A percentile compares a stretch with the other conserved stretches of the same genome.
Evolutionary conservation across 306 rosid genomes (phyloP).

Genomic region (Hippophae gyantsensis): DNA sequence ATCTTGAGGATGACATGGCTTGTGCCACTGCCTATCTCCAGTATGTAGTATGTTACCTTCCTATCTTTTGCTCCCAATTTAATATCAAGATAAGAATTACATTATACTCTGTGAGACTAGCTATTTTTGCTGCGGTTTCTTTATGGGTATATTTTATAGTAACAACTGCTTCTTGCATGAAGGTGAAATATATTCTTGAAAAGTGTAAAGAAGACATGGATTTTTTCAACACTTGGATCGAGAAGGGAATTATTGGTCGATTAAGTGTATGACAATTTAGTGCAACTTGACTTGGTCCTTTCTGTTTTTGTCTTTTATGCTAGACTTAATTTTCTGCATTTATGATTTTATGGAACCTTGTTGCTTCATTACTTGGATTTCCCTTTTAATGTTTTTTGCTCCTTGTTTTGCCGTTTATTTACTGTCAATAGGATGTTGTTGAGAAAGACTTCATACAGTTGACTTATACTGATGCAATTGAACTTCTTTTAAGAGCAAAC

Average conservation of each 20-base stretch:
- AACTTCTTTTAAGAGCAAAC: conserved; percentile 64
- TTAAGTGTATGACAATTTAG: conserved; percentile 71
- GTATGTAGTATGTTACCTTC: conserved; percentile 77
- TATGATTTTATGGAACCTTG: background rate
- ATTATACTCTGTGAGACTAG: too few relatives aligned
- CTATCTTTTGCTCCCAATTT: conserved; percentile 12
- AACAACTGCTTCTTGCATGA: conserved; percentile 13
- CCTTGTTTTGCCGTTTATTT: conserved; percentile 14
- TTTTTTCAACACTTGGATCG: conserved; percentile 87
- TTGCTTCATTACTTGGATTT: background rate
- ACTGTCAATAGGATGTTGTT: conserved; percentile 59
- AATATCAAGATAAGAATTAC: background rate
- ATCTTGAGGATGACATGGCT: conserved; percentile 91
- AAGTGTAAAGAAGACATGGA: conserved; percentile 98
- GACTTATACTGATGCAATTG: conserved; percentile 81
- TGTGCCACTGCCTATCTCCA: conserved; percentile 98
- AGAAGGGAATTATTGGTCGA: conserved; percentile 80
- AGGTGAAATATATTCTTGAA: conserved; percentile 73
- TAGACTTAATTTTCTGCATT: background rate
- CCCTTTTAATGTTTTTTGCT: background rate
- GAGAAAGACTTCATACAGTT: conserved; percentile 67
- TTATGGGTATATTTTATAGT: conserved; percentile 4
- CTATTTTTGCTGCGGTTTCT: too few relatives aligned
- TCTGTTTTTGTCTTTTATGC: conserved; percentile 11
- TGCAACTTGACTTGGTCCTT: conserved; percentile 18